Evolutionary conservation across 2,329 filamentous ascomycete species (phyloP).

Genomic region (Paraphaeosphaeria minitans): DNA sequence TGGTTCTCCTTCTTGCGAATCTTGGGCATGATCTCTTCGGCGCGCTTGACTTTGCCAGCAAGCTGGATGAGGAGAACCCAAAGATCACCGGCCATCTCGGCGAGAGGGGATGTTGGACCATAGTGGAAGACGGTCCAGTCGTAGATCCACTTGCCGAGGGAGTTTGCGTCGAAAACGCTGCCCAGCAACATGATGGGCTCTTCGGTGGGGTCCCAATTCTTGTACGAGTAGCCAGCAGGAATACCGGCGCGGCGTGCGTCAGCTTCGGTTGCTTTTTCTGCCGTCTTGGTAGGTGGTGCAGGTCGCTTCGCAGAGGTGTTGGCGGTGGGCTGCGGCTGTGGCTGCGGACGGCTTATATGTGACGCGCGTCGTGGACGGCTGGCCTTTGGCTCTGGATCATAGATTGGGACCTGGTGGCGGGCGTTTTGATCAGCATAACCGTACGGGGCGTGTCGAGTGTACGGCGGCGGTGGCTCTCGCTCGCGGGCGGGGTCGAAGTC

Average conservation of each 20-base stretch:
- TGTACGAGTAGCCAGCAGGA: conserved; percentile 87
- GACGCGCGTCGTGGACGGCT: conserved; percentile 61
- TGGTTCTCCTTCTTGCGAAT: conserved; percentile 75
- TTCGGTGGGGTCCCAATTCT: conserved; percentile 97
- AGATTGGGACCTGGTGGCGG: conserved; percentile 56
- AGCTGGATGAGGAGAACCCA: conserved; percentile 96
- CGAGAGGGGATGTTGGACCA: conserved; percentile 78
- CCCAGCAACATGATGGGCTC: conserved; percentile 92
- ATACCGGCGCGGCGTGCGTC: conserved; percentile 70
- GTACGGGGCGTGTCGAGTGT: conserved; percentile 59
- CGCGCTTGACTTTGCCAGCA: conserved; percentile 89
- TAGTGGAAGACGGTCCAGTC: conserved; percentile 97
- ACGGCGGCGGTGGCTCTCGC: conserved; percentile 56
- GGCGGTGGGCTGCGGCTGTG: conserved; percentile 47
- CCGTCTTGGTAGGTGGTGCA: conserved; percentile 39
- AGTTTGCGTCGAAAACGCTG: conserved; percentile 97
- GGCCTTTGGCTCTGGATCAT: conserved; percentile 50
- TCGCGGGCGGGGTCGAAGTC: conserved; percentile 54
- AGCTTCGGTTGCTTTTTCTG: conserved; percentile 65
- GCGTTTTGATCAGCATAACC: conserved; percentile 60
- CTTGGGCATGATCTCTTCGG: conserved; percentile 75
- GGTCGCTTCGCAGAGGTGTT: conserved; percentile 31
- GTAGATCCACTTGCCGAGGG: conserved; percentile 98
- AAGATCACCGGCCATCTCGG: conserved; percentile 90
- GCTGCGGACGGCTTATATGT: conserved; percentile 53